phyloP scores from a whole-genome alignment of 2,329 filamentous ascomycete species.

The Microcyclosporella mali region DNA sequence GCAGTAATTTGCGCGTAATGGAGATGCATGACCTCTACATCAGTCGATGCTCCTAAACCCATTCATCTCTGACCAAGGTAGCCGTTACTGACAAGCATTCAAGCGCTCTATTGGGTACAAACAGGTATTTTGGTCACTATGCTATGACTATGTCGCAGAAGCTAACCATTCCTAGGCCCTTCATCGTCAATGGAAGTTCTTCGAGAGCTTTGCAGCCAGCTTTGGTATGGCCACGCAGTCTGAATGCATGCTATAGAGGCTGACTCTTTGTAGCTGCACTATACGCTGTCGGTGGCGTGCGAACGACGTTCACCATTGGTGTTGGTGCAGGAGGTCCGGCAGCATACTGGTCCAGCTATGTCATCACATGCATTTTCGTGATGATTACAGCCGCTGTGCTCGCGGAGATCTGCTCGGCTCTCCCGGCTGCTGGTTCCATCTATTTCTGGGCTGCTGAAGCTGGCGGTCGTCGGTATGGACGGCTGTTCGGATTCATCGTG shows the following conservation, averaged over 20 bases:
- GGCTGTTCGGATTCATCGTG: constrained; percentile 55
- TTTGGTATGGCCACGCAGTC: constrained; percentile 41
- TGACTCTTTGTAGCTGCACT: constrained; percentile 44
- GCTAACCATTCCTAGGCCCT: constrained; percentile 40
- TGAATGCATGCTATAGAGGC: neutral
- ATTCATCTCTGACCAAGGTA: constrained; percentile 4
- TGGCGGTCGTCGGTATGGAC: constrained; percentile 50
- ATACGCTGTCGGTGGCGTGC: constrained; percentile 54
- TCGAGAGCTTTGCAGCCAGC: constrained; percentile 55
- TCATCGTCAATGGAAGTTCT: constrained; percentile 51
- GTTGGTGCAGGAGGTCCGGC: constrained; percentile 56
- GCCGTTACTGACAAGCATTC: constrained; percentile 26
- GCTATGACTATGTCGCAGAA: neutral
- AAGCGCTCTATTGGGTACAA: constrained; percentile 49
- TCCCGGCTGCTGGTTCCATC: constrained; percentile 54
- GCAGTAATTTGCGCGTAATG: constrained; percentile 36
- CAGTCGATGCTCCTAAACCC: constrained; percentile 25
- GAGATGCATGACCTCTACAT: constrained; percentile 34
- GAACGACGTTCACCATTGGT: constrained; percentile 57
- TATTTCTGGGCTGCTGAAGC: constrained; percentile 58
- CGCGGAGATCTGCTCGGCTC: constrained; percentile 55
- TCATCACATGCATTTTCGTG: constrained; percentile 55
- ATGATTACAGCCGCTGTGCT: constrained; percentile 57
- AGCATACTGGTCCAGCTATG: constrained; percentile 57
- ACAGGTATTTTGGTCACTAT: constrained; percentile 38